Evolutionary conservation across 2,329 filamentous ascomycete genomes (phyloP).

Genomic region (Pseudogymnoascus sp.): DNA sequence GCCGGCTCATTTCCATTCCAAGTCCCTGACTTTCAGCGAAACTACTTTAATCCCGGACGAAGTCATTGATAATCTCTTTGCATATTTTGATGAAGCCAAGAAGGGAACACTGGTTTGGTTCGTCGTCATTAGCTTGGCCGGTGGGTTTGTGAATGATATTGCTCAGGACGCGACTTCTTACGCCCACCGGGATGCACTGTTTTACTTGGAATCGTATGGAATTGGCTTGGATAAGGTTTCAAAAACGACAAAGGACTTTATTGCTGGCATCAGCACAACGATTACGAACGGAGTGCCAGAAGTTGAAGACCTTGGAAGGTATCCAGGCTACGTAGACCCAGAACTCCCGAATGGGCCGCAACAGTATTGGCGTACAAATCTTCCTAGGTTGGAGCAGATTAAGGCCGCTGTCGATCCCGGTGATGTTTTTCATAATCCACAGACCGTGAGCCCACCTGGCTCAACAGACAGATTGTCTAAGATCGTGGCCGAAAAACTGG

Average conservation of each 20-base stretch:
- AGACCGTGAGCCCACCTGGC: background rate
- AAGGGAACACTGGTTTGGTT: conserved; percentile 49
- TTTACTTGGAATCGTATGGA: conserved; percentile 56
- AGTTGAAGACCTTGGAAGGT: conserved; percentile 38
- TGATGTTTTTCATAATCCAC: conserved; percentile 50
- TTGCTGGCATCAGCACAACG: conserved; percentile 41
- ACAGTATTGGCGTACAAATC: conserved; percentile 46
- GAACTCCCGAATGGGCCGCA: conserved; percentile 35
- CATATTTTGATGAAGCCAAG: conserved; percentile 41
- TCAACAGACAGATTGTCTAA: background rate
- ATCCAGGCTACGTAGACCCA: conserved; percentile 54
- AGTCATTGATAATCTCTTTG: conserved; percentile 42
- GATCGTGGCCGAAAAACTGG: background rate
- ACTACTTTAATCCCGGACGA: conserved; percentile 40
- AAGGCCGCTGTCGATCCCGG: conserved; percentile 45
- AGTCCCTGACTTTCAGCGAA: conserved; percentile 45
- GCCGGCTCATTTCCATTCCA: conserved; percentile 46
- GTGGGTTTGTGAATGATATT: conserved; percentile 50
- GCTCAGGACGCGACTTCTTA: conserved; percentile 50
- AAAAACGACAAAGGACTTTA: conserved; percentile 40
- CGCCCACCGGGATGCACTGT: conserved; percentile 53
- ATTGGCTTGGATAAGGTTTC: conserved; percentile 41
- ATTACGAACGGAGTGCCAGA: conserved; percentile 33
- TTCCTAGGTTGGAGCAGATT: conserved; percentile 38
- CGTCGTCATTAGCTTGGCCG: conserved; percentile 53